These are phyloP conservation scores for Striga asiatica DNA, from an alignment of 257 asterid species.

Conservation along the genomic window DNA sequence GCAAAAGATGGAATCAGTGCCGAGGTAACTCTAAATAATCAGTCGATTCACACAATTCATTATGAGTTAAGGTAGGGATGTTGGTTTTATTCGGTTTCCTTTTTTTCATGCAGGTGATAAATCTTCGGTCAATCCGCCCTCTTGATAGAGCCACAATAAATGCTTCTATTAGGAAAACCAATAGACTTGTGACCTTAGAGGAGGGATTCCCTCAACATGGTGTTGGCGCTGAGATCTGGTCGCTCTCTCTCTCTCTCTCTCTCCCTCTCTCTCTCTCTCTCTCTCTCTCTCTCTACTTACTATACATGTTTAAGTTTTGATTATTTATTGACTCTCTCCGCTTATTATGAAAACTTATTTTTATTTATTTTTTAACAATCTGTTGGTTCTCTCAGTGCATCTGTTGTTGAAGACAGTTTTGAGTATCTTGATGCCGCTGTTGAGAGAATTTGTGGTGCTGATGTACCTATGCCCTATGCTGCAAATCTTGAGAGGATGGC, in stretches of 20 bases:
- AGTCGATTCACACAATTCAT: background rate
- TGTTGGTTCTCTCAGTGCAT: constrained; percentile 40
- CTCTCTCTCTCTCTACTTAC: too few relatives aligned
- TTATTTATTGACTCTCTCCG: too few relatives aligned
- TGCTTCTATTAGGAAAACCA: constrained; percentile 73
- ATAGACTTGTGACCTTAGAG: constrained; percentile 70
- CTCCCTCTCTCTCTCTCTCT: background rate
- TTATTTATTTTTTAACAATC: too few relatives aligned
- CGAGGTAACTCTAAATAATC: constrained; percentile 43
- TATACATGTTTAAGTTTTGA: background rate
- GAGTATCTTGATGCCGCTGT: constrained; percentile 75
- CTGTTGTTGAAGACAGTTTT: constrained; percentile 70
- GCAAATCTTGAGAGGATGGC: constrained; percentile 87
- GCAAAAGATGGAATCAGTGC: constrained; percentile 72
- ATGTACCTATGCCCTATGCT: constrained; percentile 90
- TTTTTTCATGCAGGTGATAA: constrained; percentile 46
- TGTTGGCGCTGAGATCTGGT: constrained; percentile 89
- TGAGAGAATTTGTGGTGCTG: constrained; percentile 87
- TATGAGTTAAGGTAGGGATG: background rate
- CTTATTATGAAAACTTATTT: too few relatives aligned
- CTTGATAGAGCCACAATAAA: constrained; percentile 67
- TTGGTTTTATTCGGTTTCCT: background rate
- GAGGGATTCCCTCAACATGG: constrained; percentile 94
- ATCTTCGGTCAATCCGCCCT: constrained; percentile 73
- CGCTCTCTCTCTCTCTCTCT: too few relatives aligned